phyloP scores from a whole-genome alignment of 116 monocot species.

The Cymodocea nodosa region DNA sequence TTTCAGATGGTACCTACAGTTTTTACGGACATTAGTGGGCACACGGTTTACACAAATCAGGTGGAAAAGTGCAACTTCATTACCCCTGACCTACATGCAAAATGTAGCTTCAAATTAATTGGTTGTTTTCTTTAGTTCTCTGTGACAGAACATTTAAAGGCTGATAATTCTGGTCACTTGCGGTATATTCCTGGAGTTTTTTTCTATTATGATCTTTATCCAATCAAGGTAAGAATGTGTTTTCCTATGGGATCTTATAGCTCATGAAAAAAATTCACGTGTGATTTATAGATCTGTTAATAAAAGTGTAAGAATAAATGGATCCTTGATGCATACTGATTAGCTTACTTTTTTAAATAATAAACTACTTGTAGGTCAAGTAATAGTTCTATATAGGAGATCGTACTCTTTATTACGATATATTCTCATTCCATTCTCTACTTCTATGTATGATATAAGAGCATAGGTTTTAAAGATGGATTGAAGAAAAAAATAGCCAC shows the following conservation, averaged over 20 bases:
- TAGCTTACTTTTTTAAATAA: too few relatives aligned
- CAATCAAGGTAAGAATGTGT: slow-evolving; percentile 76
- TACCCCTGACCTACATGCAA: neutral
- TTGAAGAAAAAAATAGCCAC: too few relatives aligned
- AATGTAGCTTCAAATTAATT: neutral
- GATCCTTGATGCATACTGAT: too few relatives aligned
- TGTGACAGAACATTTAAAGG: slow-evolving; percentile 85
- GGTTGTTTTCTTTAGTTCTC: slow-evolving; percentile 51
- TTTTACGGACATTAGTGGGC: slow-evolving; percentile 77
- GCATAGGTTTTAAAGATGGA: too few relatives aligned
- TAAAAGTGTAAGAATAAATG: too few relatives aligned
- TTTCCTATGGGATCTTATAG: neutral
- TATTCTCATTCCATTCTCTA: too few relatives aligned
- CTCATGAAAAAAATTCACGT: neutral
- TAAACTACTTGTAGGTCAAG: too few relatives aligned
- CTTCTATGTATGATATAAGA: too few relatives aligned
- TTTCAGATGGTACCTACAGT: slow-evolving; percentile 90
- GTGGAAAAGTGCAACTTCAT: slow-evolving; percentile 11
- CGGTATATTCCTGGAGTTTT: slow-evolving; percentile 63
- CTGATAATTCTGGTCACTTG: slow-evolving; percentile 31
- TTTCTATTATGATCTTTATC: slow-evolving; percentile 89
- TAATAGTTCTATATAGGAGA: too few relatives aligned
- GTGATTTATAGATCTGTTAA: too few relatives aligned
- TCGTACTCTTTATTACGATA: too few relatives aligned
- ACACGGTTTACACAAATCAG: slow-evolving; percentile 77